Evolutionary conservation across 1,139 yeast genomes (phyloP).

Genomic region (Kodamaea ohmeri): DNA sequence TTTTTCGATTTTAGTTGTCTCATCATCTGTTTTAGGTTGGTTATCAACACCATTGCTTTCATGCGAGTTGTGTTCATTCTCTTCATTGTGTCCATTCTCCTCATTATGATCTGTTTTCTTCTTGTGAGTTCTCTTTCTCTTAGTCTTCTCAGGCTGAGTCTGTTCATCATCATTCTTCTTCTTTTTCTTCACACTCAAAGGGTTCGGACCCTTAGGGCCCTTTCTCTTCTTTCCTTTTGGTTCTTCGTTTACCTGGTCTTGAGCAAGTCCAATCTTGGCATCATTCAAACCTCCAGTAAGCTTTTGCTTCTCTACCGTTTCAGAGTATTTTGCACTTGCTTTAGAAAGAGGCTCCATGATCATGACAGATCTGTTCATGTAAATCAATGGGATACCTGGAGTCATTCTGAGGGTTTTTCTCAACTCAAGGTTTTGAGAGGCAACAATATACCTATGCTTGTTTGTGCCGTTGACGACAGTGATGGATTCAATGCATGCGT

Average conservation of each 20-base stretch:
- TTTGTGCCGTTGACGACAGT: slow-evolving; percentile 71
- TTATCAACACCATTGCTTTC: not conserved
- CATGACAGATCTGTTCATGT: slow-evolving; percentile 89
- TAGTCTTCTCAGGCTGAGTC: slow-evolving; percentile 26
- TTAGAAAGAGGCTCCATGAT: slow-evolving; percentile 90
- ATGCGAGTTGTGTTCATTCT: slow-evolving; percentile 1
- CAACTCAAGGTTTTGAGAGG: slow-evolving; percentile 71
- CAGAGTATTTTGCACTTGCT: slow-evolving; percentile 59
- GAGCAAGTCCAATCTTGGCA: slow-evolving; percentile 21
- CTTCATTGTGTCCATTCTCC: slow-evolving; percentile 11
- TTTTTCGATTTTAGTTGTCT: no score
- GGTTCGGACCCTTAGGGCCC: slow-evolving; percentile 80
- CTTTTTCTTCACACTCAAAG: slow-evolving; percentile 74
- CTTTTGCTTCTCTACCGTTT: slow-evolving; percentile 59
- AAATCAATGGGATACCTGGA: slow-evolving; percentile 88
- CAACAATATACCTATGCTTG: slow-evolving; percentile 87
- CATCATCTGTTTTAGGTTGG: no score
- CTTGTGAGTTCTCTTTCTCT: slow-evolving; percentile 41
- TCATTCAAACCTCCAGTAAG: slow-evolving; percentile 76
- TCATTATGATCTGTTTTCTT: slow-evolving; percentile 16
- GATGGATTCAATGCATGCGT: slow-evolving; percentile 72
- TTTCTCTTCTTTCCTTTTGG: slow-evolving; percentile 46
- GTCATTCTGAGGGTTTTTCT: slow-evolving; percentile 65
- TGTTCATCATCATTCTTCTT: slow-evolving; percentile 25
- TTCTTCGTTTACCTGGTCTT: slow-evolving; percentile 17